These are phyloP conservation scores for Cyclotella baltica DNA, from an alignment of 108 stramenopile species.

Conservation along the genomic window DNA sequence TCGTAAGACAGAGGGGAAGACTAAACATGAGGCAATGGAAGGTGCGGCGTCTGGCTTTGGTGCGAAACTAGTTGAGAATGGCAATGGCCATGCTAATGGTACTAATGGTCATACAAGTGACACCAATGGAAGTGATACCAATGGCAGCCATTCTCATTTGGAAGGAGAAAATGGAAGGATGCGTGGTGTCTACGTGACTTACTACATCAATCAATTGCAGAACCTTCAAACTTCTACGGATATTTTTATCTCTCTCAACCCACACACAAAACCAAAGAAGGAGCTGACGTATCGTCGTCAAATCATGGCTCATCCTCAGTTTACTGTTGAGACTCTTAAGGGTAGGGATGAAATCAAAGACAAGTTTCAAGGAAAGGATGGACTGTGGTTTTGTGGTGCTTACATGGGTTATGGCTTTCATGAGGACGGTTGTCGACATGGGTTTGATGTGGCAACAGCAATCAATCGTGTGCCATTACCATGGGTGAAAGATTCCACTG, in stretches of 20 bases:
- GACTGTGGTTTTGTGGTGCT: constrained; percentile 94
- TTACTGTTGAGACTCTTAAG: constrained; percentile 69
- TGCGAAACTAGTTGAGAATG: constrained; percentile 36
- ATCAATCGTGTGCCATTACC: constrained; percentile 72
- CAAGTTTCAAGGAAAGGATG: constrained; percentile 78
- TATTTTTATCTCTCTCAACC: constrained; percentile 95
- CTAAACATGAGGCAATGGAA: constrained; percentile 68
- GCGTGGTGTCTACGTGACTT: constrained; percentile 92
- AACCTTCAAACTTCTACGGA: constrained; percentile 74
- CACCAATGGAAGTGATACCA: background rate
- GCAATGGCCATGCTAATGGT: background rate
- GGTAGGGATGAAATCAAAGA: constrained; percentile 68
- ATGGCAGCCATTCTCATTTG: constrained; percentile 20
- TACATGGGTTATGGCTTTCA: constrained; percentile 98
- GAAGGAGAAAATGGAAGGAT: constrained; percentile 75
- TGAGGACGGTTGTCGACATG: constrained; percentile 94
- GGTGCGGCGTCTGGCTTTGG: constrained; percentile 83
- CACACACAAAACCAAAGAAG: constrained; percentile 68
- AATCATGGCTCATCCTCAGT: constrained; percentile 90
- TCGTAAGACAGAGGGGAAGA: background rate
- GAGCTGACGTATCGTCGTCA: constrained; percentile 60
- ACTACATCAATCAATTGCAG: constrained; percentile 96
- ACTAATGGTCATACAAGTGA: no score
- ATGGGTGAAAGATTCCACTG: constrained; percentile 55
- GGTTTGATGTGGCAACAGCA: constrained; percentile 80